Evolutionary conservation across 192 early-diverging fungal species (phyloP).

Genomic region (Rhizoclosmatium sp.): DNA sequence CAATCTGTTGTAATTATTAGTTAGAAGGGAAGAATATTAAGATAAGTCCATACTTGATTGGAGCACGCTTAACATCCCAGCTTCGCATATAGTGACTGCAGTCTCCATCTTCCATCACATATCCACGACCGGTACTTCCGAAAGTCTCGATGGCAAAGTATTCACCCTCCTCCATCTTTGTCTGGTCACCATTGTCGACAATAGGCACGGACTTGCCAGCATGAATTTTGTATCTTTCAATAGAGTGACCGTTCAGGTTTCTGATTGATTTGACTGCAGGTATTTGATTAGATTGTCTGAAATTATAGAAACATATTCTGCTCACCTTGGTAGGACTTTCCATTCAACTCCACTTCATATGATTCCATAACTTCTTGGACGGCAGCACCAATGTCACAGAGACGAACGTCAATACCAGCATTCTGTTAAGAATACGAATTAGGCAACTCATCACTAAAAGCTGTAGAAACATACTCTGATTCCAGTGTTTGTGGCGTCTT

Average conservation of each 20-base stretch:
- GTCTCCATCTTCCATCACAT: conserved; percentile 88
- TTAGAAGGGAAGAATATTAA: conserved; percentile 4
- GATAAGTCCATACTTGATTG: conserved; percentile 58
- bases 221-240: conserved; percentile 91
- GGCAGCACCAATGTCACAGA: conserved; percentile 94
- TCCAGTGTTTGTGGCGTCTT: conserved; percentile 96
- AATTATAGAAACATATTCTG: conserved; percentile 5
- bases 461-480: conserved; percentile 54
- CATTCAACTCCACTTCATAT: conserved; percentile 94
- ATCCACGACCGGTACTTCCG: conserved; percentile 91
- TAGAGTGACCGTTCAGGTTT: conserved; percentile 96
- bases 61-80: conserved; percentile 67
- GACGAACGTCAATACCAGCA: conserved; percentile 96
- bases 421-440: conserved; percentile 51
- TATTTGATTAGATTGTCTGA: neutral
- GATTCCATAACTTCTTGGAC: conserved; percentile 99
- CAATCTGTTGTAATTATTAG: conserved; percentile 49
- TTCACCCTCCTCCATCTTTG: conserved; percentile 97
- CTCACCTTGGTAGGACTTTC: conserved; percentile 84
- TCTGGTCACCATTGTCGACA: conserved; percentile 83
- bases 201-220: conserved; percentile 96
- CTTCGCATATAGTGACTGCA: conserved; percentile 89
- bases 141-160: conserved; percentile 97
- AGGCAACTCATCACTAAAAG: neutral
- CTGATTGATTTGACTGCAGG: conserved; percentile 85